Conservation (phyloP, 768 basidiomycete genomes). For the Phanerochaete sordida region DNA sequence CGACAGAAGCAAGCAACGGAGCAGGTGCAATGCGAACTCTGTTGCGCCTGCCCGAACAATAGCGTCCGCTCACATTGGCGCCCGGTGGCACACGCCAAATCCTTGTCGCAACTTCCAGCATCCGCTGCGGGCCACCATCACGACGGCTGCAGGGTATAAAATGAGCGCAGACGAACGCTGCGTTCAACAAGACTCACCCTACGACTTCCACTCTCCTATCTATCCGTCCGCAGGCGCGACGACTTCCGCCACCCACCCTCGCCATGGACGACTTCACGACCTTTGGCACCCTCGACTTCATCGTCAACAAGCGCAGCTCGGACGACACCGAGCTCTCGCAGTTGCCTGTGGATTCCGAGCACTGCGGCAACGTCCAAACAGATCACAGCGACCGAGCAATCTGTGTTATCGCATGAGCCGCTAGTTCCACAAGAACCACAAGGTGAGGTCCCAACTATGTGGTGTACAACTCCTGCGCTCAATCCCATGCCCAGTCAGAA, state of each 20-base stretch:
- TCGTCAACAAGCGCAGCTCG: not conserved
- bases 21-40: not conserved
- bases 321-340: not conserved
- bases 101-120: not conserved
- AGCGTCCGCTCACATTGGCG: not conserved
- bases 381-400: not conserved
- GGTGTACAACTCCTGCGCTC: not conserved
- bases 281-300: not conserved
- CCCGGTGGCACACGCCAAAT: not conserved
- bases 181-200: not conserved
- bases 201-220: not conserved
- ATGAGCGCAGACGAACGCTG: not conserved
- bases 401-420: not conserved
- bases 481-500: not conserved
- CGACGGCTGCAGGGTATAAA: not conserved
- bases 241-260: not conserved
- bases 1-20: not conserved
- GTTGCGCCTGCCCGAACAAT: not conserved
- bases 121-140: not conserved
- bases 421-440: too few relatives aligned
- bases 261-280: not conserved
- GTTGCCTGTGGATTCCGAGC: not conserved
- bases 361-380: not conserved
- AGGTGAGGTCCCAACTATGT: not conserved
- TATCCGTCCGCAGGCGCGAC: not conserved